phyloP scores from a whole-genome alignment of 208 protist species.

The Polymyxa betae region DNA sequence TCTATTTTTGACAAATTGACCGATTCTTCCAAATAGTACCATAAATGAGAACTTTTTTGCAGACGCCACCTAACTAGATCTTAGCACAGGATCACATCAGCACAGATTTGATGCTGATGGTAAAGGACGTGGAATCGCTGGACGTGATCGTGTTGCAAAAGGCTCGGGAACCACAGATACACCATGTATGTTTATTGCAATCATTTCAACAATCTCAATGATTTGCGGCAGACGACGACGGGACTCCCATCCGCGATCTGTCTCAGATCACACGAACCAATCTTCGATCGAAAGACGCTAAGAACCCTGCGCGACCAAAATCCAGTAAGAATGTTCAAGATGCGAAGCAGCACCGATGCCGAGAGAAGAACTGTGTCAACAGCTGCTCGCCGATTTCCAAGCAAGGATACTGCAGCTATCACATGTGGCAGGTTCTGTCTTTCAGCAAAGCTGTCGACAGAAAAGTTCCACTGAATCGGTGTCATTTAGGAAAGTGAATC shows the following conservation, averaged over 20 bases:
- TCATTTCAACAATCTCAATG: not conserved
- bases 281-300: slow-evolving; percentile 16
- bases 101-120: slow-evolving; percentile 6
- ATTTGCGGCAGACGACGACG: not conserved
- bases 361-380: not conserved
- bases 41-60: not conserved
- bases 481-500: slow-evolving; percentile 18
- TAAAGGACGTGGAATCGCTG: not conserved
- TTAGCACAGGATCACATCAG: slow-evolving; percentile 25
- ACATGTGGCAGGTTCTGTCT: slow-evolving; percentile 34
- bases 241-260: not conserved
- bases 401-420: slow-evolving; percentile 48
- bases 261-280: slow-evolving; percentile 34
- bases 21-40: slow-evolving; percentile 1
- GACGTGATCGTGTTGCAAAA: slow-evolving; percentile 36
- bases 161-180: not conserved
- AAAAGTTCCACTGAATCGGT: not conserved
- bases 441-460: not conserved
- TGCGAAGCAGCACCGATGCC: slow-evolving; percentile 11
- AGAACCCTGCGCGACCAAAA: not conserved
- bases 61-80: not conserved
- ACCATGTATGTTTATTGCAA: not conserved
- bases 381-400: slow-evolving; percentile 36
- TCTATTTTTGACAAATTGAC: slow-evolving; percentile 44
- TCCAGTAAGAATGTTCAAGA: not conserved